A percentile compares a stretch with the other conserved stretches of the same genome.
phyloP scores from a whole-genome alignment of 2,329 filamentous ascomycete species.

The Metarhizium anisopliae region DNA sequence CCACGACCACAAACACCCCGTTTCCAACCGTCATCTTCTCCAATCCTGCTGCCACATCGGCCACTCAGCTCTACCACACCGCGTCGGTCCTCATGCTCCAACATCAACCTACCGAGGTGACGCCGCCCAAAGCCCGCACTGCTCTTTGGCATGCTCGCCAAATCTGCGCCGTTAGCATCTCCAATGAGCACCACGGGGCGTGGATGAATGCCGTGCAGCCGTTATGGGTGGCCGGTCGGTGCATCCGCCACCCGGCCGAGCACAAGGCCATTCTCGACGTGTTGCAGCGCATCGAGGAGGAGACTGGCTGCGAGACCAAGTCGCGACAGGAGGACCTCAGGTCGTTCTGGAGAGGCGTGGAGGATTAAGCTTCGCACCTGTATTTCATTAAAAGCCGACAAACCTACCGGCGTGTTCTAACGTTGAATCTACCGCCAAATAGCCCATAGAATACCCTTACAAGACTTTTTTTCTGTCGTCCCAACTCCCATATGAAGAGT shows the following conservation, averaged over 20 bases:
- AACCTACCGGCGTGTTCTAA: neutral
- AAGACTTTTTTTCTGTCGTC: too few species aligned
- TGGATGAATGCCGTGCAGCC: constrained; percentile 46
- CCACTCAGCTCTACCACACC: constrained; percentile 46
- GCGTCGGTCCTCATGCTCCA: constrained; percentile 42
- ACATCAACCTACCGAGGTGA: constrained; percentile 28
- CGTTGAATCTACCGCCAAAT: too few species aligned
- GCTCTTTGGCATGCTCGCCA: constrained; percentile 43
- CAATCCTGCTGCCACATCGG: constrained; percentile 42
- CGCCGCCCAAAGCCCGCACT: constrained; percentile 29
- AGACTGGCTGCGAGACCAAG: constrained; percentile 43
- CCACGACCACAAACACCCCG: constrained; percentile 26
- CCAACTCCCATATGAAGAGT: too few species aligned
- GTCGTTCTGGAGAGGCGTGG: constrained; percentile 38
- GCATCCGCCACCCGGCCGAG: constrained; percentile 38
- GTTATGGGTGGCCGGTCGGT: constrained; percentile 42
- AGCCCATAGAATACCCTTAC: too few species aligned
- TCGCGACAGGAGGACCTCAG: constrained; percentile 44
- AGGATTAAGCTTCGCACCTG: constrained; percentile 8
- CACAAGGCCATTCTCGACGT: constrained; percentile 34
- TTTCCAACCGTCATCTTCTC: constrained; percentile 42
- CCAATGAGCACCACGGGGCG: constrained; percentile 43
- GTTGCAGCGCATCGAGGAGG: constrained; percentile 38
- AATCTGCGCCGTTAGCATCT: constrained; percentile 42
- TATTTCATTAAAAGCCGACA: neutral